These are phyloP conservation scores for Ophiostoma angusticollis DNA, from an alignment of 2,329 filamentous ascomycete species.

Conservation along the genomic window DNA sequence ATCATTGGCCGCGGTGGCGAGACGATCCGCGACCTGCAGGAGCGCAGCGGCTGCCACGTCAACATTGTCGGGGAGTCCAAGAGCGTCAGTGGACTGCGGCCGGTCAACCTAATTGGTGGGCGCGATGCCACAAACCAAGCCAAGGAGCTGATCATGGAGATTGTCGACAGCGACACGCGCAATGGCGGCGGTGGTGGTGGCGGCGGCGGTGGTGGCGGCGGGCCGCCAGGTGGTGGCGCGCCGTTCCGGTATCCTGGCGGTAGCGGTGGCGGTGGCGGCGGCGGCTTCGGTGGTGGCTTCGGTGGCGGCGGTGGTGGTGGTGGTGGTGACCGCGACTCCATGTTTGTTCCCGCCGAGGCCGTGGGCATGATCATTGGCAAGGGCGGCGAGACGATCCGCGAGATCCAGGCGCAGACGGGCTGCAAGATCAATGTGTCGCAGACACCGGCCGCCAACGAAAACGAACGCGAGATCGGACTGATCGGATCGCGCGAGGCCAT, in stretches of 20 bases:
- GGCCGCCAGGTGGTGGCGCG: constrained; percentile 15
- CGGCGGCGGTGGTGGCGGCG: constrained; percentile 22
- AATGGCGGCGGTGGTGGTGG: constrained; percentile 23
- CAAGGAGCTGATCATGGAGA: constrained; percentile 83
- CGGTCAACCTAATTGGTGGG: constrained; percentile 80
- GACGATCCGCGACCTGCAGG: constrained; percentile 84
- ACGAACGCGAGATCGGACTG: constrained; percentile 75
- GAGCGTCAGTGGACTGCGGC: constrained; percentile 77
- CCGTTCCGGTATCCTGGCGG: too few species aligned
- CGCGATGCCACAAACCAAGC: constrained; percentile 61
- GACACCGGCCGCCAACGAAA: constrained; percentile 62
- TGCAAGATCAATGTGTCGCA: constrained; percentile 94
- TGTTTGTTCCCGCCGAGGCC: constrained; percentile 77
- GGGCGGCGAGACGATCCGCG: constrained; percentile 84
- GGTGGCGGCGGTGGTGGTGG: constrained; percentile 27
- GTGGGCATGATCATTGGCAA: constrained; percentile 97
- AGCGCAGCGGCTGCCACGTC: constrained; percentile 85
- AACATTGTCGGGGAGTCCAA: constrained; percentile 92
- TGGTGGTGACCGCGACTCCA: constrained; percentile 59
- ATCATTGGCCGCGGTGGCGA: constrained; percentile 92
- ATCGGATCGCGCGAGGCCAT: constrained; percentile 69
- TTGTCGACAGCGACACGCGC: constrained; percentile 80
- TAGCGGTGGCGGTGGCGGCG: constrained; percentile 24
- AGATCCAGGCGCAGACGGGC: constrained; percentile 76
- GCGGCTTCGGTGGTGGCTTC: constrained; percentile 26